Evolutionary conservation across 305 asterid genomes (phyloP).

Genomic region (Ruellia speciosa): DNA sequence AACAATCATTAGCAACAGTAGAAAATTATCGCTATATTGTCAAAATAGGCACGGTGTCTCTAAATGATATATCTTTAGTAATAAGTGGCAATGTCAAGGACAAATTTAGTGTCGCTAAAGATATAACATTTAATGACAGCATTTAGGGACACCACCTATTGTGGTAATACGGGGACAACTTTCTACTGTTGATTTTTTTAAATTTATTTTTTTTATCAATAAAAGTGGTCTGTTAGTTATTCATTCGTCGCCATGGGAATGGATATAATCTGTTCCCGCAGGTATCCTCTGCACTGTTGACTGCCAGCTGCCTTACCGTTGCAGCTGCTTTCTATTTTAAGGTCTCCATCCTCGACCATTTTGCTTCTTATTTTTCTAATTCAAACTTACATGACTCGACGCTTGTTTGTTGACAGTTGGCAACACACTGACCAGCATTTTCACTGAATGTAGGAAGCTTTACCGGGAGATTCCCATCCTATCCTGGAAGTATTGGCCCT

Average conservation of each 20-base stretch:
- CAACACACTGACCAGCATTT: background rate
- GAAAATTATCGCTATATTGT: too few species aligned
- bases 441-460: conserved; percentile 35
- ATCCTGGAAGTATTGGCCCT: conserved; percentile 44
- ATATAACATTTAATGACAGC: too few species aligned
- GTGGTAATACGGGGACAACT: background rate
- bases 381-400: background rate
- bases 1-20: too few species aligned
- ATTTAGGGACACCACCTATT: background rate
- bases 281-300: conserved; percentile 56
- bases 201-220: too few species aligned
- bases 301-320: conserved; percentile 56
- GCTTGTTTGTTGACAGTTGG: background rate
- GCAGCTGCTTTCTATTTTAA: conserved; percentile 55
- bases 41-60: too few species aligned
- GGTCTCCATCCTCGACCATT: conserved; percentile 28
- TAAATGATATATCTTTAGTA: too few species aligned
- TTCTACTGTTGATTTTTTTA: too few species aligned
- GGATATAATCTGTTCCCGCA: conserved; percentile 23
- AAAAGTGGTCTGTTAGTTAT: conserved; percentile 10
- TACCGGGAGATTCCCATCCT: conserved; percentile 35
- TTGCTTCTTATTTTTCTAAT: background rate
- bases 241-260: conserved; percentile 8
- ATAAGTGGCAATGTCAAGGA: too few species aligned
- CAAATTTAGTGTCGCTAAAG: background rate